These are phyloP conservation scores for Phialophora macrospora DNA, from an alignment of 2,329 filamentous ascomycete species.

Conservation along the genomic window DNA sequence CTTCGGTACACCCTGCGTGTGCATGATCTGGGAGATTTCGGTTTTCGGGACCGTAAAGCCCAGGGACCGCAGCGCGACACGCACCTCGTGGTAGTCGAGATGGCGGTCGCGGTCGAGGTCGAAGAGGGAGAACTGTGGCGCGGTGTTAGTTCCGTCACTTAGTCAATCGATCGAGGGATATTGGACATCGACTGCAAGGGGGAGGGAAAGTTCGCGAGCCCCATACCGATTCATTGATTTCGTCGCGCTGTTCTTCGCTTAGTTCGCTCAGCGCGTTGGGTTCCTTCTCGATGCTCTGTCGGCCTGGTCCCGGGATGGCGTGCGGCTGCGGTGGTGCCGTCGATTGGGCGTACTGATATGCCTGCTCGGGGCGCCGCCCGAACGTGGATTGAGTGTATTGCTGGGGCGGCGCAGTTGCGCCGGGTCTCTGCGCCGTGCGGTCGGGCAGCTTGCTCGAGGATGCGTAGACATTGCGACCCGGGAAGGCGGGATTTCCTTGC, in stretches of 20 bases:
- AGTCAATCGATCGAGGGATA: not conserved
- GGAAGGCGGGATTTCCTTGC: constrained; percentile 57
- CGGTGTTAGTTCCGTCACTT: not conserved
- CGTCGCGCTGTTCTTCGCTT: constrained; percentile 86
- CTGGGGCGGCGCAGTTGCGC: constrained; percentile 38
- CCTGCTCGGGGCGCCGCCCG: constrained; percentile 44
- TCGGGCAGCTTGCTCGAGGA: constrained; percentile 61
- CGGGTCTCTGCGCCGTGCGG: constrained; percentile 44
- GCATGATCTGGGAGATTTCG: constrained; percentile 80
- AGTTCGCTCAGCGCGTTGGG: constrained; percentile 62
- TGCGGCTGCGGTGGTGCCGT: constrained; percentile 49
- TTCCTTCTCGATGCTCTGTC: constrained; percentile 53
- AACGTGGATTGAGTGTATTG: constrained; percentile 52
- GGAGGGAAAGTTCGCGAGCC: no score
- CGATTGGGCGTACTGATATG: constrained; percentile 46
- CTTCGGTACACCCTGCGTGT: constrained; percentile 77
- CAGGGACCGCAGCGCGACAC: constrained; percentile 92
- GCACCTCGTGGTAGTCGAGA: constrained; percentile 98
- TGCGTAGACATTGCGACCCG: constrained; percentile 57
- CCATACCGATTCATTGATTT: constrained; percentile 87
- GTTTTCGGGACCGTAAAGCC: constrained; percentile 89
- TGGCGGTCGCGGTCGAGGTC: constrained; percentile 93
- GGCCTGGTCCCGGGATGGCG: constrained; percentile 30
- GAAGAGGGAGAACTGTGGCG: constrained; percentile 81
- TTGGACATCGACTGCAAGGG: not conserved